These are phyloP conservation scores for Polysphondylium violaceum DNA, from an alignment of 78 protist genomes.

Conservation along the genomic window DNA sequence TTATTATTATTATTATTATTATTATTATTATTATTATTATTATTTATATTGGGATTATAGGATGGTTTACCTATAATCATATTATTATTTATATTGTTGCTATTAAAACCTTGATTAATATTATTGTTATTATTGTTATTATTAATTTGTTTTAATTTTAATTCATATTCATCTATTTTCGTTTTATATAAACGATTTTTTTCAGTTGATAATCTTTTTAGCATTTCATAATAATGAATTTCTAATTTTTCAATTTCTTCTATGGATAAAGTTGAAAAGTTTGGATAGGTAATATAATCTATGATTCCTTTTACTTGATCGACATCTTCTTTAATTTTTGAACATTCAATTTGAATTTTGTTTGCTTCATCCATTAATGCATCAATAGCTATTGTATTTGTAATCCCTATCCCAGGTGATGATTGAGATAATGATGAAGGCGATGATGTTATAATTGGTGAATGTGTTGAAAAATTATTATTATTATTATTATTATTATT, in stretches of 20 bases:
- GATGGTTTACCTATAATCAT: not conserved
- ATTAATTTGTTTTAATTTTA: too few species aligned
- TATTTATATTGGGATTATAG: not conserved
- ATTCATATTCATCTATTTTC: not conserved
- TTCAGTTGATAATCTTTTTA: slow-evolving; percentile 44
- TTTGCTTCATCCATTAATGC: not conserved
- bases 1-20: not conserved
- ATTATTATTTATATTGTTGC: slow-evolving; percentile 4
- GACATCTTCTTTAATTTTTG: slow-evolving; percentile 30
- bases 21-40: not conserved
- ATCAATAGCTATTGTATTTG: not conserved
- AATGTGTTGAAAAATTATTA: too few species aligned
- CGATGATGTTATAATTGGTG: too few species aligned
- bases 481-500: slow-evolving; percentile 1
- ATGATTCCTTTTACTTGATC: not conserved
- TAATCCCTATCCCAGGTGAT: not conserved
- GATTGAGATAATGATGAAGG: slow-evolving; percentile 13
- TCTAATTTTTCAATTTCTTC: slow-evolving; percentile 20
- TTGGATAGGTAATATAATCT: slow-evolving; percentile 3
- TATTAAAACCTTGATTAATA: not conserved
- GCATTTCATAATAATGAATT: slow-evolving; percentile 12
- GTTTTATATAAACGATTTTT: slow-evolving; percentile 7
- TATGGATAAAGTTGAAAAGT: not conserved
- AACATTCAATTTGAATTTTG: slow-evolving; percentile 4
- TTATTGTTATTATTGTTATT: too few species aligned